Evolutionary conservation across 306 rosid species (phyloP).

Genomic region (Acacia melanoxylon): DNA sequence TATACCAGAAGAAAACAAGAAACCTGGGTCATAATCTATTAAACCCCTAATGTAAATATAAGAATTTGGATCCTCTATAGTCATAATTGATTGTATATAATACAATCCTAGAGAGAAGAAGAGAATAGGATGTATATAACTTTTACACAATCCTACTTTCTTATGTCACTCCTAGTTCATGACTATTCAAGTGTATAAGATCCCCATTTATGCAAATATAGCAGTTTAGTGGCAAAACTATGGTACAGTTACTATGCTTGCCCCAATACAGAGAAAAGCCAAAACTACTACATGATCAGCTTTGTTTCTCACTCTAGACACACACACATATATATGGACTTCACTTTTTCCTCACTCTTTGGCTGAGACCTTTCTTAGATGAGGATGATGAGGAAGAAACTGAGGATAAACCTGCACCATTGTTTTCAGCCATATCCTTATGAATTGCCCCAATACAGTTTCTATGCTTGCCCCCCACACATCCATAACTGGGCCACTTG

Average conservation of each 20-base stretch:
- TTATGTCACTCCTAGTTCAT: neutral
- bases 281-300: slow-evolving; percentile 17
- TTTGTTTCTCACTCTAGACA: neutral
- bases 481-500: no score
- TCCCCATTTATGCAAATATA: neutral
- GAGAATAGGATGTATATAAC: neutral
- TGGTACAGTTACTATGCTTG: slow-evolving; percentile 27
- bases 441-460: no score
- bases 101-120: neutral
- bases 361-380: slow-evolving; percentile 38
- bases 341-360: slow-evolving; percentile 51
- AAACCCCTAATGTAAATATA: slow-evolving; percentile 12
- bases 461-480: no score
- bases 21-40: neutral
- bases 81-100: neutral
- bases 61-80: neutral
- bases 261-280: slow-evolving; percentile 8
- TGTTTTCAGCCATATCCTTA: slow-evolving; percentile 72
- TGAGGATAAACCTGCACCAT: slow-evolving; percentile 43
- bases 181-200: neutral
- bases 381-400: slow-evolving; percentile 60
- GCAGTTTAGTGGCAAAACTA: slow-evolving; percentile 34
- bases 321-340: slow-evolving; percentile 5
- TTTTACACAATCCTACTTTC: neutral
- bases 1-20: no score